Conservation (phyloP, 2,329 filamentous ascomycete genomes). For the Stylonectria norvegica region DNA sequence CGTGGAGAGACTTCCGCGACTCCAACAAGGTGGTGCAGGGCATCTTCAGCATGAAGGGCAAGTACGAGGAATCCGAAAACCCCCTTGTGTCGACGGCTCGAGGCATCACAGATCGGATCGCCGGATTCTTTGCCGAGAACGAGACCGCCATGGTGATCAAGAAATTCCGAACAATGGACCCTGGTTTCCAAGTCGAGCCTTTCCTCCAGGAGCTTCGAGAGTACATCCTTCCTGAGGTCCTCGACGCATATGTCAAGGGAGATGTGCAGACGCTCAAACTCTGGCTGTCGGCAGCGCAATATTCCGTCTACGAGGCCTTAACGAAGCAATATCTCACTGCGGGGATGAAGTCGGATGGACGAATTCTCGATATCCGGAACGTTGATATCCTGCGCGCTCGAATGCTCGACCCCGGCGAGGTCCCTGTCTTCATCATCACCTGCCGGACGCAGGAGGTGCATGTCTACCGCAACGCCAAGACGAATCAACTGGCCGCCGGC, state of each 20-base stretch:
- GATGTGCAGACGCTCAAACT: slow-evolving; percentile 86
- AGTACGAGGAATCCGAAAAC: slow-evolving; percentile 96
- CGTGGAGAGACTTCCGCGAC: slow-evolving; percentile 95
- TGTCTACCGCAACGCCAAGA: slow-evolving; percentile 91
- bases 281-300: slow-evolving; percentile 96
- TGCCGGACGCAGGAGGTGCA: slow-evolving; percentile 97
- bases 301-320: slow-evolving; percentile 92
- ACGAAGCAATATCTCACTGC: slow-evolving; percentile 94
- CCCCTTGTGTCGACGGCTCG: slow-evolving; percentile 89
- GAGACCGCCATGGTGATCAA: slow-evolving; percentile 98
- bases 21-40: slow-evolving; percentile 83
- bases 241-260: slow-evolving; percentile 97
- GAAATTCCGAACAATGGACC: slow-evolving; percentile 95
- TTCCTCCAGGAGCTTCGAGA: slow-evolving; percentile 95
- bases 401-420: slow-evolving; percentile 79
- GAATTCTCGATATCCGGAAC: slow-evolving; percentile 90
- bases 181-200: slow-evolving; percentile 88
- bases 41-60: slow-evolving; percentile 78
- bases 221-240: slow-evolving; percentile 94
- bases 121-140: slow-evolving; percentile 97
- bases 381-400: slow-evolving; percentile 83
- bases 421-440: slow-evolving; percentile 95
- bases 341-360: slow-evolving; percentile 89
- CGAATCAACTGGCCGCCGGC: slow-evolving; percentile 81
- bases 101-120: slow-evolving; percentile 88